Evolutionary conservation across 768 basidiomycete genomes (phyloP).

Genomic region (Austroboletus festivus): DNA sequence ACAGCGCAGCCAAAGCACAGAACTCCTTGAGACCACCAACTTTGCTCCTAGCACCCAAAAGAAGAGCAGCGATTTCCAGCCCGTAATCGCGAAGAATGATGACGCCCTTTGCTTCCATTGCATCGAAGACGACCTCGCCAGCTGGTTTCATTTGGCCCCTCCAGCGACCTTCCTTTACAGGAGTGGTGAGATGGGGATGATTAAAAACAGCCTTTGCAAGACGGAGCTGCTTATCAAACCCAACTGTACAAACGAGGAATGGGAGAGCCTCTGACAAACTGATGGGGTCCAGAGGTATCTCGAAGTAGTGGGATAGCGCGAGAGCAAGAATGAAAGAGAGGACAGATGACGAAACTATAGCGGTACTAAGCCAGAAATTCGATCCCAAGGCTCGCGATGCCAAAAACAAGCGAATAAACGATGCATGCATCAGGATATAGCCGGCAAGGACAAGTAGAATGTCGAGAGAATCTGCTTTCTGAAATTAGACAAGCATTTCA

Average conservation of each 20-base stretch:
- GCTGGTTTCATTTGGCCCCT: constrained; percentile 65
- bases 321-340: constrained; percentile 85
- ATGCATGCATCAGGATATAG: constrained; percentile 93
- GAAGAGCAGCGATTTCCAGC: constrained; percentile 86
- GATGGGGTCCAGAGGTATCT: constrained; percentile 89
- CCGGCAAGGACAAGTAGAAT: constrained; percentile 92
- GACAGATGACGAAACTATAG: constrained; percentile 75
- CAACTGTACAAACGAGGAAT: constrained; percentile 95
- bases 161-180: constrained; percentile 38
- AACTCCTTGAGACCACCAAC: constrained; percentile 92
- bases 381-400: constrained; percentile 83
- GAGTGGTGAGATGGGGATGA: constrained; percentile 60
- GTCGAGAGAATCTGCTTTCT: constrained; percentile 94
- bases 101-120: constrained; percentile 73
- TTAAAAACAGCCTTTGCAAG: constrained; percentile 88
- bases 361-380: constrained; percentile 64
- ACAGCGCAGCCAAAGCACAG: constrained; percentile 89
- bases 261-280: constrained; percentile 93
- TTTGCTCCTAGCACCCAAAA: constrained; percentile 81
- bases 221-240: constrained; percentile 95
- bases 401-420: constrained; percentile 87
- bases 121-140: constrained; percentile 80
- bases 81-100: constrained; percentile 90
- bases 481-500: constrained; percentile 19
- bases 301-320: constrained; percentile 69